Evolutionary conservation across 106 monocot genomes (phyloP).

Genomic region (Dendrobium huoshanense): DNA sequence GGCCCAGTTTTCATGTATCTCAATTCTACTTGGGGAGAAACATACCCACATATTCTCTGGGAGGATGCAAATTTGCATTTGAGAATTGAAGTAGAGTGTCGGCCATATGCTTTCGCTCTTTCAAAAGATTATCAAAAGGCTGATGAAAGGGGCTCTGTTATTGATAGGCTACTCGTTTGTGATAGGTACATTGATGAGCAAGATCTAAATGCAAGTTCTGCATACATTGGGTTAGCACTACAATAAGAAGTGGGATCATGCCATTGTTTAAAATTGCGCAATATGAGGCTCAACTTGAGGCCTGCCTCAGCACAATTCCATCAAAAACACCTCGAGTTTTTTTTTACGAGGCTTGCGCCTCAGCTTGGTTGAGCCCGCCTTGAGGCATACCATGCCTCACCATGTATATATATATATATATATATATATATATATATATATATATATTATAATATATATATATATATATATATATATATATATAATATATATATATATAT

Average conservation of each 20-base stretch:
- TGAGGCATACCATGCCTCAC: no score
- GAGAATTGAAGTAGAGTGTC: constrained; percentile 38
- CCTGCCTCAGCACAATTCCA: no score
- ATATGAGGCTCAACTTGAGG: not conserved
- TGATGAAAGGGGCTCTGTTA: constrained; percentile 53
- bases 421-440: no score
- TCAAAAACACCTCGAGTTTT: no score
- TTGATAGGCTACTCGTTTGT: constrained; percentile 49
- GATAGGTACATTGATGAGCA: constrained; percentile 43
- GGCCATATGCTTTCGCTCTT: constrained; percentile 67
- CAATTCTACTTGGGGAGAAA: constrained; percentile 33
- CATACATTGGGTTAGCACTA: constrained; percentile 67
- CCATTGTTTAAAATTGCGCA: no score
- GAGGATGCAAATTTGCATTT: constrained; percentile 74
- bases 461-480: no score
- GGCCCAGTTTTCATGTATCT: constrained; percentile 80
- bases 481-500: no score
- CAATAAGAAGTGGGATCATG: constrained; percentile 79
- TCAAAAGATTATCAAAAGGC: constrained; percentile 59
- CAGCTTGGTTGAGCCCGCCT: no score
- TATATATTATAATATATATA: no score
- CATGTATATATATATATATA: no score
- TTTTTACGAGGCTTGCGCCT: no score
- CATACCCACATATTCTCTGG: constrained; percentile 61
- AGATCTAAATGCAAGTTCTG: constrained; percentile 30